Base-by-base conservation (phyloP, 2,329 filamentous ascomycete species). In the Neofusicoccum cordaticola region DNA sequence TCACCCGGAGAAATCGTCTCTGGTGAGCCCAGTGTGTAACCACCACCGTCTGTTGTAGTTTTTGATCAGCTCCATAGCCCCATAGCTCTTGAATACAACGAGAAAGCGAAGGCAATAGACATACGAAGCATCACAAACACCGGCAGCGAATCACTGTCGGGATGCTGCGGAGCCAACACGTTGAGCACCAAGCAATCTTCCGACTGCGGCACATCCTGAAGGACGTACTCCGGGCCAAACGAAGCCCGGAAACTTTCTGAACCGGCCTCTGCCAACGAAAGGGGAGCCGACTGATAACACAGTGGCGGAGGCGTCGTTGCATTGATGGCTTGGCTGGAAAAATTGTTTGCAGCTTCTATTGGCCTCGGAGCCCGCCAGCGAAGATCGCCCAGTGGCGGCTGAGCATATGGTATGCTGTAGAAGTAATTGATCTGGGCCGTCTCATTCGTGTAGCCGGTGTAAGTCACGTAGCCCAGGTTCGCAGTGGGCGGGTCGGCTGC, bases 111-210 rank as follows among this genome's bases (percentile, higher is more conserved):
- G 9, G 37, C 37, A 22, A 2, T 7, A 22, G 2, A 42, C 45
- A 12, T 51, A 62, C 74, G 75, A 17, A 74, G 80, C 74, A 78
- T 67, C 1, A 71, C 62, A 11, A 68, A 60, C 4, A 79, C 71
- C 58, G 75, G 68, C 31, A 78, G 66, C 11, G 66, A 65, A 17
- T 47, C 65, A 7, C 47, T 22, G 22, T 8, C 52, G 31, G 78
- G 77, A 47, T 76, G 71, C 4, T 68, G 68, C 4, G 79, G 79
- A 6, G 74, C 75, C 63, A 74, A 75, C 3, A 80, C 75, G 62
- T 81, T 78, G 44, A 80, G 65, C 42, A 77, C 74, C 53, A 80
- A 64, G 66, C 79, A 81, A 67, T 80, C 77, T 65, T 81, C 78
- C 34, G 74, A 63, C 31, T 63, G 61, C 31, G 61, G 31, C 17